Percentiles rank a stretch among this genome's conserved stretches.
Conservation (phyloP, 441 rosid species). For the Pelargonium myrrhifolium region DNA sequence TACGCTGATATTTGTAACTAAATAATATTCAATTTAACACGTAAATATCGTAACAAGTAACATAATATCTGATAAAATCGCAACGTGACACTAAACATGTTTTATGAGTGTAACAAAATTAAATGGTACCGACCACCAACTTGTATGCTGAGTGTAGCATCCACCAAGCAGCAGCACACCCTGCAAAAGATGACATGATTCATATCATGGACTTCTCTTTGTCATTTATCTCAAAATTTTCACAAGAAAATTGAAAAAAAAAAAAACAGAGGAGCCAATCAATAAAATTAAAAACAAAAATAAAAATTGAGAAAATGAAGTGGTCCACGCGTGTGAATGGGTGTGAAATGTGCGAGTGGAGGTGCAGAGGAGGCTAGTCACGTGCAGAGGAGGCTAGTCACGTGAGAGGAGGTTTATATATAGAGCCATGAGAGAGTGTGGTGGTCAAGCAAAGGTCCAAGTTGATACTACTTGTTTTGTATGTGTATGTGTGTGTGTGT, state of each 20-base stretch:
- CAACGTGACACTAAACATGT: no score
- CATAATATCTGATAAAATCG: no score
- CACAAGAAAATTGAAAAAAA: background rate
- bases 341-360: background rate
- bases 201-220: background rate
- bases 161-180: background rate
- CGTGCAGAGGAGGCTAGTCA: background rate
- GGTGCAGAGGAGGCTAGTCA: background rate
- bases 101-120: no score
- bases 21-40: no score
- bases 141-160: background rate
- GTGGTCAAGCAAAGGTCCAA: no score
- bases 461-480: background rate
- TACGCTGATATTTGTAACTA: no score
- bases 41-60: no score
- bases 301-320: background rate
- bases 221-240: background rate
- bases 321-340: conserved; percentile 7
- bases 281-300: background rate
- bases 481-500: background rate
- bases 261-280: no score
- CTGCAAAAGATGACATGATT: background rate
- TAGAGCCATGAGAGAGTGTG: background rate
- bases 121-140: background rate
- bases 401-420: background rate